Evolutionary conservation across 1,284 basidiomycete species (phyloP).

Genomic region (Ganoderma lingzhi): DNA sequence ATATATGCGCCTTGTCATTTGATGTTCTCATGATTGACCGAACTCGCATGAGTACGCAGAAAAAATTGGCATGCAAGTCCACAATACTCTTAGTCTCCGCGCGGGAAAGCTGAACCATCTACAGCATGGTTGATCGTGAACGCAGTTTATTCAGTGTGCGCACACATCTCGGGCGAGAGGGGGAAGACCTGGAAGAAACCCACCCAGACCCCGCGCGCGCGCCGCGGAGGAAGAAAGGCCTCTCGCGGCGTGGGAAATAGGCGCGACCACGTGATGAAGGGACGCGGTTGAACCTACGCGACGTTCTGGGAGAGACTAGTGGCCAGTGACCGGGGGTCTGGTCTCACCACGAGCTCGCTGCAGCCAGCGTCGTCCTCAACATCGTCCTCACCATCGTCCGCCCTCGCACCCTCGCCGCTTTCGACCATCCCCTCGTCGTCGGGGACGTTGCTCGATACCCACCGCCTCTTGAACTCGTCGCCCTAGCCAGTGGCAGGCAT

Average conservation of each 20-base stretch:
- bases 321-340: too few relatives aligned
- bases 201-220: too few relatives aligned
- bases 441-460: background rate
- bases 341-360: too few relatives aligned
- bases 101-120: too few relatives aligned
- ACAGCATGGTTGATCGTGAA: too few relatives aligned
- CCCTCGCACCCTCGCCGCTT: background rate
- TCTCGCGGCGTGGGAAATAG: background rate
- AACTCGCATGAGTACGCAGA: background rate
- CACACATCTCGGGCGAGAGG: too few relatives aligned
- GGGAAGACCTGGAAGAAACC: too few relatives aligned
- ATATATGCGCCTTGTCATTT: background rate
- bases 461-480: background rate
- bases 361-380: background rate
- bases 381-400: background rate
- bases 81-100: background rate
- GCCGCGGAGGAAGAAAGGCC: background rate
- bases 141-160: too few relatives aligned
- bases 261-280: constrained; percentile 6
- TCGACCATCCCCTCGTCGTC: background rate
- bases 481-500: constrained; percentile 2
- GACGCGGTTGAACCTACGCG: constrained; percentile 1
- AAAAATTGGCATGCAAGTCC: background rate
- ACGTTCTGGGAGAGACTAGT: too few relatives aligned
- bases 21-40: background rate